Percentiles rank a stretch among this genome's conserved stretches.
Evolutionary conservation across 2,329 filamentous ascomycete species (phyloP).

Genomic region (Monilinia aucupariae): DNA sequence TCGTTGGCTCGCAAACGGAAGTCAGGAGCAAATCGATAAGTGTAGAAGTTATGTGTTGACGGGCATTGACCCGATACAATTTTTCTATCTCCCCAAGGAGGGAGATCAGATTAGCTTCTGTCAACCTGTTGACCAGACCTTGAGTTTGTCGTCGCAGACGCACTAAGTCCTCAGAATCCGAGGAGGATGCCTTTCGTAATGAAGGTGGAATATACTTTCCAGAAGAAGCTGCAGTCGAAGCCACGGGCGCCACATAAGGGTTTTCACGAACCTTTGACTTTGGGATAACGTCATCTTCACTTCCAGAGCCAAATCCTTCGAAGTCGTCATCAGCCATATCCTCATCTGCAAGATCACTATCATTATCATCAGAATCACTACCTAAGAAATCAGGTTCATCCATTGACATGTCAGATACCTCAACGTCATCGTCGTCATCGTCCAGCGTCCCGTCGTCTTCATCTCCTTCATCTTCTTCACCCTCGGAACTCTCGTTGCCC

Average conservation of each 20-base stretch:
- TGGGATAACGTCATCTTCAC: conserved; percentile 36
- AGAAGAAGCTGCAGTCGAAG: conserved; percentile 42
- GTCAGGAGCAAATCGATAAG: conserved; percentile 72
- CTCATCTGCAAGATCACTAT: conserved; percentile 33
- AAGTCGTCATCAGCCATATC: conserved; percentile 40
- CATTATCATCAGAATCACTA: conserved; percentile 27
- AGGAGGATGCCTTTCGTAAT: conserved; percentile 57
- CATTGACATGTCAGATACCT: conserved; percentile 30
- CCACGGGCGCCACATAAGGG: conserved; percentile 73
- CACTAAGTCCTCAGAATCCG: conserved; percentile 60
- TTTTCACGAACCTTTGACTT: conserved; percentile 63
- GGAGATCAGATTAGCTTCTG: conserved; percentile 80
- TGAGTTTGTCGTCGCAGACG: conserved; percentile 76
- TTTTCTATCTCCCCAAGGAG: conserved; percentile 79
- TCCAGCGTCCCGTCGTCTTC: conserved; percentile 29
- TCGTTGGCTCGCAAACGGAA: conserved; percentile 73
- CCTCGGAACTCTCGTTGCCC: conserved; percentile 1
- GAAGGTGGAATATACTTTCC: conserved; percentile 89
- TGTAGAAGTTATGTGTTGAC: conserved; percentile 81
- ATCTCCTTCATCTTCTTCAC: conserved; percentile 20
- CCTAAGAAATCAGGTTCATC: conserved; percentile 33
- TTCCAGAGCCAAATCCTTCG: conserved; percentile 37
- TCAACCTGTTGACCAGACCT: conserved; percentile 86
- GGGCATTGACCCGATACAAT: conserved; percentile 75
- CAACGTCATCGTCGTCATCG: conserved; percentile 35